Percentiles rank a stretch among this genome's conserved stretches.
Evolutionary conservation across 768 basidiomycete genomes (phyloP).

Genomic region (Lactarius hatsudake): DNA sequence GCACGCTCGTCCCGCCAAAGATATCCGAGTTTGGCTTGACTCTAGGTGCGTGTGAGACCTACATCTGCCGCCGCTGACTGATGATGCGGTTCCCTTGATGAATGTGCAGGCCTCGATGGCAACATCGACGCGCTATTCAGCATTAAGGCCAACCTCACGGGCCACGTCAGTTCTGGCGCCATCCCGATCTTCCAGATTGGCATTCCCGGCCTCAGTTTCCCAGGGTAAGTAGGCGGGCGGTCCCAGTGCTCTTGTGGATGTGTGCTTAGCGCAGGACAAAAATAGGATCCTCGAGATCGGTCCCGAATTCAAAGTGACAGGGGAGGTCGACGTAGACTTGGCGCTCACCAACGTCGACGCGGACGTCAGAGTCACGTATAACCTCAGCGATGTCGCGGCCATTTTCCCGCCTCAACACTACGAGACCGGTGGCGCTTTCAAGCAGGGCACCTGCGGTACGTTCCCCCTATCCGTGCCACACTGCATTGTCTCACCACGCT

Average conservation of each 20-base stretch:
- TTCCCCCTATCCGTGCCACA: not conserved
- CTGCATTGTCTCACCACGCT: conserved; percentile 31
- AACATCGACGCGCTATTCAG: not conserved
- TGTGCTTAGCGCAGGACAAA: not conserved
- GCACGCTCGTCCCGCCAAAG: conserved; percentile 12
- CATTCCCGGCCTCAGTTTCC: conserved; percentile 43
- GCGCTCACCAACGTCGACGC: conserved; percentile 39
- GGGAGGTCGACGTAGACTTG: conserved; percentile 31
- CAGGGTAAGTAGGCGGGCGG: conserved; percentile 10
- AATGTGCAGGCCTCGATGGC: not conserved
- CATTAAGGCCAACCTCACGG: not conserved
- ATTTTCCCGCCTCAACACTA: conserved; percentile 42
- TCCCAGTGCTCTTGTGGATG: too few species aligned
- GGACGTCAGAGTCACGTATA: conserved; percentile 44
- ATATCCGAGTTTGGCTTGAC: conserved; percentile 11
- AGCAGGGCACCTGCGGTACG: conserved; percentile 44
- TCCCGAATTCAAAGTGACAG: conserved; percentile 46
- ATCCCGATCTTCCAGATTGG: conserved; percentile 31
- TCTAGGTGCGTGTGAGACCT: conserved; percentile 7
- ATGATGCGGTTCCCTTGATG: not conserved
- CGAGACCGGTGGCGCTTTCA: conserved; percentile 33
- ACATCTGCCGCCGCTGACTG: not conserved
- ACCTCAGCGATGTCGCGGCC: conserved; percentile 41
- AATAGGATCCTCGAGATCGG: conserved; percentile 46
- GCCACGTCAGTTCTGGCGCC: not conserved